These are phyloP conservation scores for Litsea cubeba DNA, from an alignment of 164 flowering plant genomes.

Conservation along the genomic window DNA sequence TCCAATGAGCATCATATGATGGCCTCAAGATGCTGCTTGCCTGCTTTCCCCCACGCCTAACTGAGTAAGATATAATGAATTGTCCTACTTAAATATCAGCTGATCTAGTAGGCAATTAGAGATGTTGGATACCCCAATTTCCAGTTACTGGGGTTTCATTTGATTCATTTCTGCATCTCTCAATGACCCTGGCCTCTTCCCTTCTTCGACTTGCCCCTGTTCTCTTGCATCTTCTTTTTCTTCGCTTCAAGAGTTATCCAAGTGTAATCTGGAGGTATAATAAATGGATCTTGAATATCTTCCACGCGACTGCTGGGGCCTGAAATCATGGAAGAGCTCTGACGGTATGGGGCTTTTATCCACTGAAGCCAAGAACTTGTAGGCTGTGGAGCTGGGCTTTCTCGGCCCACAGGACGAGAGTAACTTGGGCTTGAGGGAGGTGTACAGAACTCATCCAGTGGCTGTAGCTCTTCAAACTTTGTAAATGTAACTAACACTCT, in stretches of 20 bases:
- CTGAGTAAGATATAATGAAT: not conserved
- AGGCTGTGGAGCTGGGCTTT: slow-evolving; percentile 44
- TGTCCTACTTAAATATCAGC: not conserved
- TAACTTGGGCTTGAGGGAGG: slow-evolving; percentile 69
- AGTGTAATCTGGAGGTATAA: slow-evolving; percentile 69
- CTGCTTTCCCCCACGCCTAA: not conserved
- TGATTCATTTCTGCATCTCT: not conserved
- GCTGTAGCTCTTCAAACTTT: slow-evolving; percentile 83
- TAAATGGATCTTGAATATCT: slow-evolving; percentile 73
- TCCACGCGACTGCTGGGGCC: slow-evolving; percentile 61
- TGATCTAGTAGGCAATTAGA: not conserved
- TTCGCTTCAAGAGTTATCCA: slow-evolving; percentile 83
- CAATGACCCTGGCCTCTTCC: slow-evolving; percentile 35
- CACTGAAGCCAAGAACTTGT: slow-evolving; percentile 84
- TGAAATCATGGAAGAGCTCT: slow-evolving; percentile 37
- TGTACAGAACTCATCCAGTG: slow-evolving; percentile 80
- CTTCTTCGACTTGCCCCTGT: slow-evolving; percentile 58
- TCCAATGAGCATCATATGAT: not conserved
- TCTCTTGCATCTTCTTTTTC: slow-evolving; percentile 86
- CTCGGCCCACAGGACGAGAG: slow-evolving; percentile 41
- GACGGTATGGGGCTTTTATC: slow-evolving; percentile 72
- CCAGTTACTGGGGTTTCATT: not conserved
- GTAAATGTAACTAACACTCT: slow-evolving; percentile 89
- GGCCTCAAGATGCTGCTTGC: not conserved
- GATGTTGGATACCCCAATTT: not conserved